Conservation (phyloP, 371 early-diverging fungal species). For the Lichtheimia hyalospora region DNA sequence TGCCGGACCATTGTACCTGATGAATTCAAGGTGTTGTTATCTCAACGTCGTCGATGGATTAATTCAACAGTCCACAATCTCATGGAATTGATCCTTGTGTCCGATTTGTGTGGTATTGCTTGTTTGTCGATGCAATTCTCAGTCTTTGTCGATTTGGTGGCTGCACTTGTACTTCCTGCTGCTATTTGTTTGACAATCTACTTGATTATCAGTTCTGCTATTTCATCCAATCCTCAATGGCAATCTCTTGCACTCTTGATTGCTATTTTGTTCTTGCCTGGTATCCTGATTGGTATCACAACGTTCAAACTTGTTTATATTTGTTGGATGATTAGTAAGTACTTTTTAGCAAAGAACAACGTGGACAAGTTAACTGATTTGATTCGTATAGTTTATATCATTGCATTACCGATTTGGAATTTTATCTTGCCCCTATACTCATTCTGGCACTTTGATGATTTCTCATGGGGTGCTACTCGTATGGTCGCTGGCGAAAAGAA, state of each 20-base stretch:
- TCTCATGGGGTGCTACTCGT: constrained; percentile 91
- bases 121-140: constrained; percentile 92
- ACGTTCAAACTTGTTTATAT: constrained; percentile 80
- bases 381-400: constrained; percentile 45
- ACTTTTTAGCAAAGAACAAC: too few relatives aligned
- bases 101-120: constrained; percentile 86
- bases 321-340: constrained; percentile 74
- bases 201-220: constrained; percentile 52
- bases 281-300: constrained; percentile 84
- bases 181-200: constrained; percentile 69
- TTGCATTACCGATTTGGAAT: constrained; percentile 94
- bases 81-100: constrained; percentile 85
- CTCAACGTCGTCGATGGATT: constrained; percentile 92
- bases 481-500: constrained; percentile 73
- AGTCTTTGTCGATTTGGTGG: constrained; percentile 81
- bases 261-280: constrained; percentile 78
- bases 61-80: constrained; percentile 91
- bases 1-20: constrained; percentile 87
- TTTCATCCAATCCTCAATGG: constrained; percentile 46
- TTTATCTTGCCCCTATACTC: constrained; percentile 90
- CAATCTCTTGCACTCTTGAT: constrained; percentile 70
- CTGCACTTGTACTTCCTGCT: constrained; percentile 85
- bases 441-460: constrained; percentile 97
- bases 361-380: too few relatives aligned
- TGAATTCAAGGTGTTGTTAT: constrained; percentile 73